A percentile compares a stretch with the other conserved stretches of the same genome.
Evolutionary conservation across 2,329 filamentous ascomycete genomes (phyloP).

Genomic region (Elsinoe fawcettii): DNA sequence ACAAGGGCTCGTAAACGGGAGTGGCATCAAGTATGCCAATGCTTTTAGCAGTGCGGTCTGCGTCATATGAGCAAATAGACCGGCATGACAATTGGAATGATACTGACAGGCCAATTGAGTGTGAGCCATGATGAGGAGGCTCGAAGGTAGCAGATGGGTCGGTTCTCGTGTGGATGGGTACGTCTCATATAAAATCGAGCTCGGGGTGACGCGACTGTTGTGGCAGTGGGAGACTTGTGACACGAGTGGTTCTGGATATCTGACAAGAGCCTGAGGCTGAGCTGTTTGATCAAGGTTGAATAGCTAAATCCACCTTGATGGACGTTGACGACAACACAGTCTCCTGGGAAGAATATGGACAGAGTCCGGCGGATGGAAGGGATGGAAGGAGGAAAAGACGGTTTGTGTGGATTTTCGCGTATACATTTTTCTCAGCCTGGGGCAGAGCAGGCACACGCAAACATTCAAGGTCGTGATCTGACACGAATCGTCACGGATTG

Average conservation of each 20-base stretch:
- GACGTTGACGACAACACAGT: slow-evolving; percentile 17
- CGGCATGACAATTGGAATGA: not conserved
- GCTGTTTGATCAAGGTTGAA: slow-evolving; percentile 27
- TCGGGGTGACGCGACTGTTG: slow-evolving; percentile 11
- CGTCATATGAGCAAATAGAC: slow-evolving; percentile 13
- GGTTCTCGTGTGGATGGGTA: not conserved
- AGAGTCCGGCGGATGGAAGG: slow-evolving; percentile 6
- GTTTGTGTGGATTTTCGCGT: slow-evolving; percentile 12
- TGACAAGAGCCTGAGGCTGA: slow-evolving; percentile 11
- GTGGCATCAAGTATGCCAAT: slow-evolving; percentile 90
- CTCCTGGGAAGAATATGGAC: slow-evolving; percentile 11
- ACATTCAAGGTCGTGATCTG: too few species aligned
- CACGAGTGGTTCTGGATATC: slow-evolving; percentile 1
- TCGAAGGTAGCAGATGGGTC: slow-evolving; percentile 31
- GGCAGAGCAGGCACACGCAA: not conserved
- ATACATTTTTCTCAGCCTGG: slow-evolving; percentile 12
- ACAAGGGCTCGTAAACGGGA: slow-evolving; percentile 75
- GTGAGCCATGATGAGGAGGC: slow-evolving; percentile 89
- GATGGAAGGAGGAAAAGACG: slow-evolving; percentile 1
- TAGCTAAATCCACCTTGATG: slow-evolving; percentile 30
- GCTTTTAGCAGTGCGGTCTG: slow-evolving; percentile 87
- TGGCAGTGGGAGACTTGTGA: not conserved
- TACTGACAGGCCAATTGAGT: slow-evolving; percentile 82
- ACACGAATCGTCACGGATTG: slow-evolving; percentile 3
- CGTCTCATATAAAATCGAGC: not conserved